phyloP scores from a whole-genome alignment of 1,284 basidiomycete genomes.

The Psilocybe mexicana region DNA sequence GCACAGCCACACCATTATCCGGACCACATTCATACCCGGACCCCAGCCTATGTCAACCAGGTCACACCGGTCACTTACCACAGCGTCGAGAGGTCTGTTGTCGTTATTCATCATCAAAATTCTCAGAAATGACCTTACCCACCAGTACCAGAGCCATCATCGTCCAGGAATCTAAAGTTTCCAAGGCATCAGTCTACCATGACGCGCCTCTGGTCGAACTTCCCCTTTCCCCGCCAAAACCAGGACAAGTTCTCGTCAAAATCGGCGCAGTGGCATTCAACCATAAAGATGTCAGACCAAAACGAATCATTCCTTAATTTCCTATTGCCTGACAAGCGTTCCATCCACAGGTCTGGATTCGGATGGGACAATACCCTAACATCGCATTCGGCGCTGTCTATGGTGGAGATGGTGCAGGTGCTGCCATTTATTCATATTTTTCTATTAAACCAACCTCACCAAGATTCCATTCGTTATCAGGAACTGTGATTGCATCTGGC shows the following conservation, averaged over 20 bases:
- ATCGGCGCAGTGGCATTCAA: slow-evolving; percentile 77
- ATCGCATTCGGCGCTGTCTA: slow-evolving; percentile 62
- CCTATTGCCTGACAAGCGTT: background rate
- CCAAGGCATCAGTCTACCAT: slow-evolving; percentile 30
- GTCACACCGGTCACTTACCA: background rate
- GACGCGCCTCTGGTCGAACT: slow-evolving; percentile 53
- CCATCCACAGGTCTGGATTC: slow-evolving; percentile 65
- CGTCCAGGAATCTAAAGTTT: slow-evolving; percentile 15
- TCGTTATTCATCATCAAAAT: background rate
- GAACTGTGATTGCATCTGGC: slow-evolving; percentile 59
- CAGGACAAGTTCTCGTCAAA: slow-evolving; percentile 64
- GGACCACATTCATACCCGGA: background rate
- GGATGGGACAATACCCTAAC: slow-evolving; percentile 69
- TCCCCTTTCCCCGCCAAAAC: slow-evolving; percentile 48
- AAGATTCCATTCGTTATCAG: slow-evolving; percentile 34
- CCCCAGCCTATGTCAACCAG: background rate
- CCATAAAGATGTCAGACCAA: slow-evolving; percentile 65
- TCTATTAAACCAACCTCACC: background rate
- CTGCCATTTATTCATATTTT: background rate
- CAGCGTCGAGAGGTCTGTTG: background rate
- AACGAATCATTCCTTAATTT: background rate
- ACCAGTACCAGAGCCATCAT: slow-evolving; percentile 12
- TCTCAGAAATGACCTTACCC: slow-evolving; percentile 9
- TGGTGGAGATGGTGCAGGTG: slow-evolving; percentile 78
- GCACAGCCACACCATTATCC: background rate